Percentiles rank a stretch among this genome's conserved stretches.
Conservation (phyloP, 1,284 basidiomycete species). For the Pterulicium gracile region DNA sequence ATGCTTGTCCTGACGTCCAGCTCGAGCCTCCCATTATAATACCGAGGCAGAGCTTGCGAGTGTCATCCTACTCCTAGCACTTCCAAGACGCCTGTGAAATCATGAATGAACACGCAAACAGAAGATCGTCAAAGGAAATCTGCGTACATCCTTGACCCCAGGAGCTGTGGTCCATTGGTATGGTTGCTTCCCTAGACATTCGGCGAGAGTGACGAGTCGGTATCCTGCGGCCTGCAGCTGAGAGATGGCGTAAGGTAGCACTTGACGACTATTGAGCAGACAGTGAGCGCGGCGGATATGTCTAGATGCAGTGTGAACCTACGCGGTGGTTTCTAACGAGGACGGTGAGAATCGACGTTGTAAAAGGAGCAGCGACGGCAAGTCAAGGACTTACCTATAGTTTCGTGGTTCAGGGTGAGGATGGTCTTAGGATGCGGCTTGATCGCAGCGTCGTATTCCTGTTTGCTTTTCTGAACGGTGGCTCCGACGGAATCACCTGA, state of each 20-base stretch:
- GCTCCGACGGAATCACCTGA: conserved; percentile 28
- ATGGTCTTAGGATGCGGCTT: conserved; percentile 24
- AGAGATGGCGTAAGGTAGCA: conserved; percentile 4
- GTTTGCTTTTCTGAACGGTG: conserved; percentile 20
- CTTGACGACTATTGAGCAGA: not conserved
- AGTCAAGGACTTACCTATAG: conserved; percentile 21
- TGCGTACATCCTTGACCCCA: not conserved
- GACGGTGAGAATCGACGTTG: no score
- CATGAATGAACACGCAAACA: no score
- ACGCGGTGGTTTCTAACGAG: no score
- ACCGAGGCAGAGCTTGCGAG: no score
- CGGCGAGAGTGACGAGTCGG: conserved; percentile 6
- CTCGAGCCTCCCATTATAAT: no score
- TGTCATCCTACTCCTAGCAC: no score
- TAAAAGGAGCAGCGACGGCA: no score
- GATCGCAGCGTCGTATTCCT: conserved; percentile 19
- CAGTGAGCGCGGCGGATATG: no score
- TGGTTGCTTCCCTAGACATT: conserved; percentile 4
- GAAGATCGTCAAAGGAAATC: no score
- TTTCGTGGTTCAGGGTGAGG: conserved; percentile 34
- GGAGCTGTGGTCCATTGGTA: not conserved
- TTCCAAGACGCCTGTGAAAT: no score
- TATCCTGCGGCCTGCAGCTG: conserved; percentile 5
- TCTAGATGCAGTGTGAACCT: no score
- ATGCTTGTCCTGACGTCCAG: no score